Conservation (phyloP, 2,329 filamentous ascomycete species). For the Claviceps africana region DNA sequence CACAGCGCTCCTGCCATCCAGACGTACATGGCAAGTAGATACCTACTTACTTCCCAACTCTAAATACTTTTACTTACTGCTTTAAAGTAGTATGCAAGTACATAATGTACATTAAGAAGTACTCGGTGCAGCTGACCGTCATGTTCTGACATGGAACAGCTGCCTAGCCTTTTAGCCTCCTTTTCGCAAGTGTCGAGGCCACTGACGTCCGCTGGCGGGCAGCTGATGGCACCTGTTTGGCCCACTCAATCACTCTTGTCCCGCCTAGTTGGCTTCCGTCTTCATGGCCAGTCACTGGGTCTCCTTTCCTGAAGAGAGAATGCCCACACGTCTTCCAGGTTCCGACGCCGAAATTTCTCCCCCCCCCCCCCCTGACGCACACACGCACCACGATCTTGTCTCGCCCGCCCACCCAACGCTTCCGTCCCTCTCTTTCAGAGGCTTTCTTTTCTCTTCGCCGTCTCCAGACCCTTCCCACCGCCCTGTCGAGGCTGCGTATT, state of each 20-base stretch:
- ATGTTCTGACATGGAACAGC: background rate
- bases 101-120: too few relatives aligned
- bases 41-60: too few relatives aligned
- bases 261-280: slow-evolving; percentile 6
- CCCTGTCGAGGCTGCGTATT: slow-evolving; percentile 2
- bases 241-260: slow-evolving; percentile 5
- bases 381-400: slow-evolving; percentile 8
- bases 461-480: background rate
- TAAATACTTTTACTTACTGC: too few relatives aligned
- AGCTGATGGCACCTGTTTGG: slow-evolving; percentile 5
- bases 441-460: slow-evolving; percentile 3
- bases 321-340: slow-evolving; percentile 3
- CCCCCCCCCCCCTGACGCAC: slow-evolving; percentile 6
- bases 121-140: background rate
- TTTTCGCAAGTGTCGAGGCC: background rate
- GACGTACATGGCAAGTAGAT: too few relatives aligned
- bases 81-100: too few relatives aligned
- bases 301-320: slow-evolving; percentile 8
- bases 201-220: background rate
- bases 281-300: background rate
- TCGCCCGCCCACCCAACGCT: slow-evolving; percentile 8
- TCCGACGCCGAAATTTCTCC: slow-evolving; percentile 11
- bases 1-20: background rate
- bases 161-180: background rate
- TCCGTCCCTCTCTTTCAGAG: slow-evolving; percentile 5